Conservation (phyloP, 192 early-diverging fungal species). For the Rhizophagus clarus region DNA sequence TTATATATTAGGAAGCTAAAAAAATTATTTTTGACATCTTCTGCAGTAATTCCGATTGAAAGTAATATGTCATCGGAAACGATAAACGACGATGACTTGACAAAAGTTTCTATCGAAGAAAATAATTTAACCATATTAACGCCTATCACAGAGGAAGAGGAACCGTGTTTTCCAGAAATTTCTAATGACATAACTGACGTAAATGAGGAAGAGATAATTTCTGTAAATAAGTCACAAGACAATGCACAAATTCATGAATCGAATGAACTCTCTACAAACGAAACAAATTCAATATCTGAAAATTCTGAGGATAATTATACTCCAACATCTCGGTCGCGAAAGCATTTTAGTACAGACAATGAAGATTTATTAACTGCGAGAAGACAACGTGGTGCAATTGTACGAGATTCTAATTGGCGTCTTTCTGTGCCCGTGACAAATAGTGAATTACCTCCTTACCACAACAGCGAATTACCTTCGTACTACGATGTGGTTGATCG, state of each 20-base stretch:
- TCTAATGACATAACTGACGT: not conserved
- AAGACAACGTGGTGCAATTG: not conserved
- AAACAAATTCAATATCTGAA: not conserved
- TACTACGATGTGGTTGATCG: not conserved
- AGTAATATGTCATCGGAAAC: not conserved
- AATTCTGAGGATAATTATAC: not conserved
- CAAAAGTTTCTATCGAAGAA: no score
- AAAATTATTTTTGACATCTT: not conserved
- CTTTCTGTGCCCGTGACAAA: conserved; percentile 5
- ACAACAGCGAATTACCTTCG: not conserved
- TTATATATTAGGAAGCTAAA: not conserved
- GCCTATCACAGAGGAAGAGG: not conserved
- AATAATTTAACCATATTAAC: not conserved
- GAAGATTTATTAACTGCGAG: not conserved
- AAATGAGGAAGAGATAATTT: not conserved
- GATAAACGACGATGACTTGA: no score
- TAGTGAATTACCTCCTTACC: not conserved
- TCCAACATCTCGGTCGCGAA: not conserved
- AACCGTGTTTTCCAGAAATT: not conserved
- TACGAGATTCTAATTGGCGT: conserved; percentile 2
- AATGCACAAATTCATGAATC: not conserved
- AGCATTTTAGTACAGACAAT: not conserved
- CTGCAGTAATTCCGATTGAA: not conserved
- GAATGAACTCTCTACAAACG: not conserved
- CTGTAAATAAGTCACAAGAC: not conserved